Conservation (phyloP, 2,329 filamentous ascomycete genomes). For the Xylariaceae sp. region DNA sequence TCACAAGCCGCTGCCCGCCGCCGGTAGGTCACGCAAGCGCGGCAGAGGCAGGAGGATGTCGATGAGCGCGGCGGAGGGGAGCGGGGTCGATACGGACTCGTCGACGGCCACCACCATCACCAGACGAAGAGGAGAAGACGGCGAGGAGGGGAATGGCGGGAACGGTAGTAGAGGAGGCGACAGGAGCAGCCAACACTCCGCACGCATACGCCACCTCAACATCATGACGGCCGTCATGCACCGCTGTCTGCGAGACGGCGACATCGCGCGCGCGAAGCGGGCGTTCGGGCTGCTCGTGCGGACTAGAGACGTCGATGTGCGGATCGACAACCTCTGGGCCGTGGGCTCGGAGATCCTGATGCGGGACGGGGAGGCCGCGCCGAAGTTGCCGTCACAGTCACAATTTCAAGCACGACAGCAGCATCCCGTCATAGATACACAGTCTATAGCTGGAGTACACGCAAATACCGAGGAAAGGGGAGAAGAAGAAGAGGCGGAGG, state of each 20-base stretch:
- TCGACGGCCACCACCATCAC: not conserved
- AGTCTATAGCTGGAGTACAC: too few species aligned
- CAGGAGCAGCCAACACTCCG: conserved; percentile 26
- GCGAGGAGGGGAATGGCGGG: conserved; percentile 24
- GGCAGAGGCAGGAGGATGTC: not conserved
- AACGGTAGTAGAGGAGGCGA: conserved; percentile 6
- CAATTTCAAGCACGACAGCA: not conserved
- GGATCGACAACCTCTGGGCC: conserved; percentile 75
- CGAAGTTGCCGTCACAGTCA: not conserved
- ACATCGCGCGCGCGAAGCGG: conserved; percentile 73
- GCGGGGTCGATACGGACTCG: conserved; percentile 11
- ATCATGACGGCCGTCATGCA: conserved; percentile 74
- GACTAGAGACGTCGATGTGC: conserved; percentile 68
- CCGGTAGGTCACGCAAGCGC: not conserved
- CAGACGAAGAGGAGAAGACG: conserved; percentile 13
- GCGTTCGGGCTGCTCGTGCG: conserved; percentile 77
- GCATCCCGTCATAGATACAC: not conserved
- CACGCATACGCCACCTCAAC: conserved; percentile 63
- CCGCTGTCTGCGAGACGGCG: conserved; percentile 71
- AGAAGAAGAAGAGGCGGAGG: conserved; percentile 19
- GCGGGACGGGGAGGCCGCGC: conserved; percentile 56
- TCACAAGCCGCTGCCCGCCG: conserved; percentile 50
- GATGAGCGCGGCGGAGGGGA: not conserved
- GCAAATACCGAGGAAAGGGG: conserved; percentile 1
- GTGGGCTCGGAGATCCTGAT: conserved; percentile 85